Percentiles rank a stretch among this genome's conserved stretches.
Conservation (phyloP, 345 rosid genomes). For the Firmiana major region DNA sequence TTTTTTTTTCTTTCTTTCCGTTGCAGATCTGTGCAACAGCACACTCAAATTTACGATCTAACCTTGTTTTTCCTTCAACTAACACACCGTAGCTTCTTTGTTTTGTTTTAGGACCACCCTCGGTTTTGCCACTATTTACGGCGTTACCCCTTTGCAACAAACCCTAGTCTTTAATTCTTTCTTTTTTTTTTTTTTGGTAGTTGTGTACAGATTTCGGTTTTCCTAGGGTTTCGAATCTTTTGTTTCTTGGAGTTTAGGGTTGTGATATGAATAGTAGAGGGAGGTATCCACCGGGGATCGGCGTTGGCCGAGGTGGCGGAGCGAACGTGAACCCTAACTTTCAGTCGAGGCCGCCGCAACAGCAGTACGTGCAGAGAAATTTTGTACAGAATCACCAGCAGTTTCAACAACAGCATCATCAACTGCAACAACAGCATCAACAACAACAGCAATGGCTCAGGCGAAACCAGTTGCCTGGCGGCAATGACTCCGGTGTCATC, state of each 20-base stretch:
- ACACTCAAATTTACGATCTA: conserved; percentile 28
- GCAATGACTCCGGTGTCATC: conserved; percentile 25
- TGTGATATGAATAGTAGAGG: conserved; percentile 83
- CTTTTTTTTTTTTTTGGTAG: background rate
- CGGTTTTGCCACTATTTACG: conserved; percentile 13
- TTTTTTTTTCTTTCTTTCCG: background rate
- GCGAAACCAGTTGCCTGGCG: conserved; percentile 45
- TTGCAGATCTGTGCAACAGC: conserved; percentile 31
- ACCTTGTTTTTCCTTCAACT: background rate
- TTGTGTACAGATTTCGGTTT: conserved; percentile 1
- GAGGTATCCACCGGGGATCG: conserved; percentile 73
- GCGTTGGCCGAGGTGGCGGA: conserved; percentile 62
- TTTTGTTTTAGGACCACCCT: conserved; percentile 11
- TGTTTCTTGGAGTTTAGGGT: conserved; percentile 2
- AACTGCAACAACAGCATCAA: conserved; percentile 39
- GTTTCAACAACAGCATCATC: conserved; percentile 34
- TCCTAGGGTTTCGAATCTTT: conserved; percentile 1
- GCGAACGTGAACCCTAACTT: conserved; percentile 45
- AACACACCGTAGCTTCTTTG: background rate
- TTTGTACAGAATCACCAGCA: conserved; percentile 38
- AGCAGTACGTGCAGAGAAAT: conserved; percentile 58
- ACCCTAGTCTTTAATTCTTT: conserved; percentile 15
- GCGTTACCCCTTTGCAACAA: conserved; percentile 4
- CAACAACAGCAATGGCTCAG: conserved; percentile 61
- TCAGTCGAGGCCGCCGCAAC: conserved; percentile 42